Percentiles rank a stretch among this genome's conserved stretches.
phyloP scores from a whole-genome alignment of 345 rosid genomes.

The Citrus medica region DNA sequence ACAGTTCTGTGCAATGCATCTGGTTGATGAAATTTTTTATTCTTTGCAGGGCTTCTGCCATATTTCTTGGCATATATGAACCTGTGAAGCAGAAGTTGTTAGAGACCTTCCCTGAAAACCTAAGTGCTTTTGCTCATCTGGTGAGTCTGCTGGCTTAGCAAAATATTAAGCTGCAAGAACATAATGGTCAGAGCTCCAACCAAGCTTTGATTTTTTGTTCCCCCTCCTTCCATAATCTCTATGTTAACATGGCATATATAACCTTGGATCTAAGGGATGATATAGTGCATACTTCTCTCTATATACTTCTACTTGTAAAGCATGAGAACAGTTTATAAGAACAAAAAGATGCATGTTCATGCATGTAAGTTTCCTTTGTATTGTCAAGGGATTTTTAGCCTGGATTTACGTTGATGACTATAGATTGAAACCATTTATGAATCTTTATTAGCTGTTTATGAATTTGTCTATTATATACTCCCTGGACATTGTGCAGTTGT shows the following conservation, averaged over 20 bases:
- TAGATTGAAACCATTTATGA: background rate
- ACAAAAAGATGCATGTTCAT: background rate
- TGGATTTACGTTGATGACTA: background rate
- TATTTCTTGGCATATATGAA: slow-evolving; percentile 70
- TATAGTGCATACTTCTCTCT: background rate
- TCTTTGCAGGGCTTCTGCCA: slow-evolving; percentile 57
- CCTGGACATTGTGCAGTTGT: background rate
- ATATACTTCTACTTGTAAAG: background rate
- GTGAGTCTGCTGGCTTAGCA: slow-evolving; percentile 28
- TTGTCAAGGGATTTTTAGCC: background rate
- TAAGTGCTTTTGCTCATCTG: slow-evolving; percentile 62
- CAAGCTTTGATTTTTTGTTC: background rate
- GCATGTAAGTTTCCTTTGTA: background rate
- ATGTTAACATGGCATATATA: background rate
- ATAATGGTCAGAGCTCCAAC: background rate
- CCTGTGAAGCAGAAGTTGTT: slow-evolving; percentile 59
- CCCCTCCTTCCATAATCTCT: background rate
- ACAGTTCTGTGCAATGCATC: background rate
- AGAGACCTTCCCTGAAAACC: slow-evolving; percentile 48
- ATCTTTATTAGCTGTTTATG: background rate
- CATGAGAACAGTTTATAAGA: background rate
- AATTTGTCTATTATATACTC: background rate
- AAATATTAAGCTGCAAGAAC: slow-evolving; percentile 3
- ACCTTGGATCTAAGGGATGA: background rate
- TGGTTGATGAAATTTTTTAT: slow-evolving; percentile 11